Percentiles rank a stretch among this genome's conserved stretches.
Evolutionary conservation across 1,139 yeast species (phyloP).

Genomic region (Suhomyces anneliseae): DNA sequence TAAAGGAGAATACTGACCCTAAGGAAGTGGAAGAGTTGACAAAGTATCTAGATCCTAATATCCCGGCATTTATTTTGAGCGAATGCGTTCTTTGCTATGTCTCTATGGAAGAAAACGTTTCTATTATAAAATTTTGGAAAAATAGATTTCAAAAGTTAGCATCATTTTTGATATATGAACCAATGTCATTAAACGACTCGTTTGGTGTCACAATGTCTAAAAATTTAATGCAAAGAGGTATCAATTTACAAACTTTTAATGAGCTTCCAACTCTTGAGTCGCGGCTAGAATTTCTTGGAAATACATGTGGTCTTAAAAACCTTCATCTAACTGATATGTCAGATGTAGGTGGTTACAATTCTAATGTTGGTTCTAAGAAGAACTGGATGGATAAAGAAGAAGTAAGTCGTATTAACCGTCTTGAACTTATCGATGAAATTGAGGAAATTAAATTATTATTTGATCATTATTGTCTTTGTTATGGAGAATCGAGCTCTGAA

Average conservation of each 20-base stretch:
- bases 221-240: constrained; percentile 69
- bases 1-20: constrained; percentile 13
- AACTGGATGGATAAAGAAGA: constrained; percentile 54
- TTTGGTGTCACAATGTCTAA: constrained; percentile 83
- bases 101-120: constrained; percentile 54
- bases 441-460: constrained; percentile 79
- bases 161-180: constrained; percentile 73
- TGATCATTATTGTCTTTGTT: constrained; percentile 68
- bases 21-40: constrained; percentile 2
- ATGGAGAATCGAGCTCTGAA: constrained; percentile 15
- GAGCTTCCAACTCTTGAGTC: constrained; percentile 43
- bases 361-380: constrained; percentile 2
- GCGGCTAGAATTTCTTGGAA: constrained; percentile 35
- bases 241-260: constrained; percentile 59
- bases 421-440: constrained; percentile 85
- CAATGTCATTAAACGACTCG: constrained; percentile 69
- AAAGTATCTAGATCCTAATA: constrained; percentile 27
- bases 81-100: constrained; percentile 91
- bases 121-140: constrained; percentile 47
- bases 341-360: constrained; percentile 48
- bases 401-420: constrained; percentile 49
- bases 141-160: constrained; percentile 23
- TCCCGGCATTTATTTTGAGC: constrained; percentile 74
- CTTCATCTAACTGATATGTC: constrained; percentile 54
- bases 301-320: constrained; percentile 17